Evolutionary conservation across 306 rosid species (phyloP), one percentile per base, ranked within the genome.

Genomic region (Sechiopsis laciniata): DNA sequence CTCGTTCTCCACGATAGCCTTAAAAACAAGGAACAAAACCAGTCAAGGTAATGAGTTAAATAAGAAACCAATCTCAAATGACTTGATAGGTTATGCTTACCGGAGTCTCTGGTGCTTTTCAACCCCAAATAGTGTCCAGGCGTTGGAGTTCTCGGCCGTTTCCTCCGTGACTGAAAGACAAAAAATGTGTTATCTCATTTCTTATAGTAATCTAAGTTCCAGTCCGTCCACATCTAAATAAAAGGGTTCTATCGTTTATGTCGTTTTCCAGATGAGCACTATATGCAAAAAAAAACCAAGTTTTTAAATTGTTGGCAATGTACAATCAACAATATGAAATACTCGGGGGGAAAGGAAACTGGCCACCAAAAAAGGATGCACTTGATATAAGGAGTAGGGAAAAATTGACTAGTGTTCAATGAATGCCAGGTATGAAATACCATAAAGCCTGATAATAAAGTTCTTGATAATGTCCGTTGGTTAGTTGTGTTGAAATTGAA

Each of bases 121-220:
- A 91, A 74, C 65, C 99, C 99, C 55, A 95, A 97, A 80, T 95
- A 95, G 78, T 95, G 97, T 37, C 99, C 99, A 7, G 99, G 99
- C 6, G 99, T 95, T 10, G 97, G 99, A 77, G 99, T 91, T 79
- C 99, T 95, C 51, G 96, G 74, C 54, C 96, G 85, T 81, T 89
- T 95, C 82, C 99, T 91, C 70, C 97, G 87, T 20, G 99, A 95
- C 99, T 95, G 97, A 75, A 93, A 90, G 29, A 52, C 32, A 53
- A 80, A 48, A 75, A 62, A 75, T 21, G 70, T 14, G 77, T 72
- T 65, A 72, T 65, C 79, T 79, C 75, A 79, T 61, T 78, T 74
- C 76, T 24, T 29, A 40, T 46, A 57, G 56, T 12, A 46, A 16
- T 26, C 66, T 2, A 40, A 2, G 22, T 3, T 2, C 54, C 54